A percentile compares a stretch with the other conserved stretches of the same genome.
phyloP scores from a whole-genome alignment of 2,329 filamentous ascomycete species.

The Sarocladium brachiariae region DNA sequence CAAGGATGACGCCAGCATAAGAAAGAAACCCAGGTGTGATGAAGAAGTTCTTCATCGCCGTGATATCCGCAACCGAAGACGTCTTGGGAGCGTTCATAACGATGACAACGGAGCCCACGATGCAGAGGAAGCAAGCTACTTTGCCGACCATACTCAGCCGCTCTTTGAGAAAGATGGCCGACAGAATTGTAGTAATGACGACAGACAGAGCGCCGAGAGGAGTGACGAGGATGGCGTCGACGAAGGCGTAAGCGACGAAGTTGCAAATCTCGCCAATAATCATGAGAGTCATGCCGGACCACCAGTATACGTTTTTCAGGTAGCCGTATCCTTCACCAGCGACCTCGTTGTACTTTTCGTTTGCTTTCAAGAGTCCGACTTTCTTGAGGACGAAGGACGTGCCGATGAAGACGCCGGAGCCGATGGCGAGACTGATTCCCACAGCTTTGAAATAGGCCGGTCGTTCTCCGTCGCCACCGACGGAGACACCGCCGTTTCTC shows the following conservation, averaged over 20 bases:
- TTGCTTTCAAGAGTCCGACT: slow-evolving; percentile 80
- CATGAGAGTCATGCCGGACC: slow-evolving; percentile 94
- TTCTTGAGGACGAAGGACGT: slow-evolving; percentile 96
- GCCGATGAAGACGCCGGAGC: slow-evolving; percentile 88
- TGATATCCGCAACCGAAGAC: slow-evolving; percentile 77
- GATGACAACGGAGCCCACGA: slow-evolving; percentile 88
- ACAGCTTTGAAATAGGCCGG: slow-evolving; percentile 69
- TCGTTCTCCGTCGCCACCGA: slow-evolving; percentile 21
- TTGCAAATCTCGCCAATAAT: slow-evolving; percentile 95
- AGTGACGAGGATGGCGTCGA: slow-evolving; percentile 91
- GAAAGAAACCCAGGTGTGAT: slow-evolving; percentile 79
- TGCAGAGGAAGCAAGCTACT: slow-evolving; percentile 91
- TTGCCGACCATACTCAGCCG: slow-evolving; percentile 92
- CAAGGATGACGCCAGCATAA: slow-evolving; percentile 76
- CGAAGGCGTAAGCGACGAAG: slow-evolving; percentile 94
- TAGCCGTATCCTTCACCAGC: slow-evolving; percentile 97
- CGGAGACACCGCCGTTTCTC: slow-evolving; percentile 4
- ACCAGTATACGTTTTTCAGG: slow-evolving; percentile 92
- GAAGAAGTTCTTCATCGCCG: slow-evolving; percentile 86
- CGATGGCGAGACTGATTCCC: slow-evolving; percentile 77
- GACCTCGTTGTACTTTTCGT: slow-evolving; percentile 92
- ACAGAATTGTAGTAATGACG: slow-evolving; percentile 84
- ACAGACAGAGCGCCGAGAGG: slow-evolving; percentile 87
- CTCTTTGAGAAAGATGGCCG: slow-evolving; percentile 93
- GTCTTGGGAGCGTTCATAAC: slow-evolving; percentile 86